Conservation (phyloP, 768 basidiomycete species). For the Boletus sensibilis region DNA sequence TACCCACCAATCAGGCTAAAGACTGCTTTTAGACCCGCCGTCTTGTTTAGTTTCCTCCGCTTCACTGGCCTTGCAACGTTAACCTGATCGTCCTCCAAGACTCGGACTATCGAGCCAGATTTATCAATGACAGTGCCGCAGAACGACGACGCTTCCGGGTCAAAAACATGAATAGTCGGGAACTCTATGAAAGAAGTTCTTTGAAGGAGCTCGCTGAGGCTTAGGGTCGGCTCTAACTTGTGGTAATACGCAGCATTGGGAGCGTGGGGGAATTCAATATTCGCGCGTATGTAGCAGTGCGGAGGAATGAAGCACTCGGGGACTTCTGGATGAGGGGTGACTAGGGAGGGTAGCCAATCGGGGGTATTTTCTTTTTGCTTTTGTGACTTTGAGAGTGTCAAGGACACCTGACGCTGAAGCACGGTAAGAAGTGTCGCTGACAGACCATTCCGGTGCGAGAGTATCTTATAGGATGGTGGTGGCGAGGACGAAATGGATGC, state of each 20-base stretch:
- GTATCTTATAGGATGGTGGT: conserved; percentile 45
- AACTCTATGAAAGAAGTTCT: conserved; percentile 77
- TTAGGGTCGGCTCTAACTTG: conserved; percentile 50
- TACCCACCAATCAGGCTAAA: conserved; percentile 59
- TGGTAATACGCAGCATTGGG: conserved; percentile 46
- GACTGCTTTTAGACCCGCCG: conserved; percentile 55
- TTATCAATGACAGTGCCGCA: conserved; percentile 57
- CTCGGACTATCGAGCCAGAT: conserved; percentile 38
- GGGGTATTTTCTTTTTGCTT: conserved; percentile 53
- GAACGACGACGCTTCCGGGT: conserved; percentile 52
- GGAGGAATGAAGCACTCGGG: conserved; percentile 56
- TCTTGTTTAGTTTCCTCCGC: conserved; percentile 52
- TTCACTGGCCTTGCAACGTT: conserved; percentile 45
- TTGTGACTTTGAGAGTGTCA: conserved; percentile 19
- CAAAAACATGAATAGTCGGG: conserved; percentile 78
- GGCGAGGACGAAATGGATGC: conserved; percentile 36
- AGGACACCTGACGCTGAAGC: conserved; percentile 45
- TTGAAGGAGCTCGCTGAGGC: conserved; percentile 49
- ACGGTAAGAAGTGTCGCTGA: conserved; percentile 47
- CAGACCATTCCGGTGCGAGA: conserved; percentile 65
- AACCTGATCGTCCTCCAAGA: conserved; percentile 14
- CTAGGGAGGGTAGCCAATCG: conserved; percentile 55
- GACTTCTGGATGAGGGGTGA: conserved; percentile 53
- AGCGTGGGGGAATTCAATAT: conserved; percentile 27
- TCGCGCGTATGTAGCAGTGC: conserved; percentile 58